Conservation (phyloP, 345 rosid genomes). For the Populus tremula region DNA sequence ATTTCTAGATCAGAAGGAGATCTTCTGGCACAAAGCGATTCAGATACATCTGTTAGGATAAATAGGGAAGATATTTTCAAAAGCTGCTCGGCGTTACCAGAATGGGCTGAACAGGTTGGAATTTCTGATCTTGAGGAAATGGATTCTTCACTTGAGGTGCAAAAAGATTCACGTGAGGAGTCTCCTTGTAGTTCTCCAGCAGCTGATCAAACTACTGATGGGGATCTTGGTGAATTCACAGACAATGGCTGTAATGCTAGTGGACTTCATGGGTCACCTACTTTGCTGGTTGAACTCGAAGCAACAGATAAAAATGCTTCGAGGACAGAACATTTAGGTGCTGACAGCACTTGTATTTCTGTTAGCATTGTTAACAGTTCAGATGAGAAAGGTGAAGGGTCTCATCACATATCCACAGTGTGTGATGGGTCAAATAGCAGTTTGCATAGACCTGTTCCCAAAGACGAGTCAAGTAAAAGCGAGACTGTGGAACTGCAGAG, state of each 20-base stretch:
- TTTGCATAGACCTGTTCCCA: slow-evolving; percentile 18
- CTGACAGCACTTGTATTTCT: slow-evolving; percentile 28
- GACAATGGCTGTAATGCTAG: slow-evolving; percentile 14
- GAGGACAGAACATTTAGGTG: slow-evolving; percentile 20
- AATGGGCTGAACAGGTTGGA: slow-evolving; percentile 35
- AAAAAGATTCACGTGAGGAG: slow-evolving; percentile 21
- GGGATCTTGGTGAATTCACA: slow-evolving; percentile 19
- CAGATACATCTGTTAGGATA: slow-evolving; percentile 22
- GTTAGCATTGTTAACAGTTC: slow-evolving; percentile 3
- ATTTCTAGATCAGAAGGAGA: slow-evolving; percentile 25
- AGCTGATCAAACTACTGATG: slow-evolving; percentile 34
- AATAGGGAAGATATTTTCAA: slow-evolving; percentile 41
- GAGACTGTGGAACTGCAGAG: slow-evolving; percentile 36
- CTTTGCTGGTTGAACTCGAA: slow-evolving; percentile 17
- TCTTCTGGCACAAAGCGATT: slow-evolving; percentile 17
- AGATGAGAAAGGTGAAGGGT: slow-evolving; percentile 38
- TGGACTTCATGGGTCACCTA: slow-evolving; percentile 8
- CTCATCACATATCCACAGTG: slow-evolving; percentile 30
- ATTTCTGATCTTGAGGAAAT: slow-evolving; percentile 26
- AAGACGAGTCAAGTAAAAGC: slow-evolving; percentile 30
- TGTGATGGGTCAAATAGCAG: slow-evolving; percentile 27
- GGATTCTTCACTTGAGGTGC: slow-evolving; percentile 30
- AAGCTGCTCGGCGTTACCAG: slow-evolving; percentile 51
- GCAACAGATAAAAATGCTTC: slow-evolving; percentile 9
- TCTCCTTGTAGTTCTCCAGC: slow-evolving; percentile 20